Evolutionary conservation across 2,329 filamentous ascomycete genomes (phyloP).

Genomic region (Pyrenochaeta sp.): DNA sequence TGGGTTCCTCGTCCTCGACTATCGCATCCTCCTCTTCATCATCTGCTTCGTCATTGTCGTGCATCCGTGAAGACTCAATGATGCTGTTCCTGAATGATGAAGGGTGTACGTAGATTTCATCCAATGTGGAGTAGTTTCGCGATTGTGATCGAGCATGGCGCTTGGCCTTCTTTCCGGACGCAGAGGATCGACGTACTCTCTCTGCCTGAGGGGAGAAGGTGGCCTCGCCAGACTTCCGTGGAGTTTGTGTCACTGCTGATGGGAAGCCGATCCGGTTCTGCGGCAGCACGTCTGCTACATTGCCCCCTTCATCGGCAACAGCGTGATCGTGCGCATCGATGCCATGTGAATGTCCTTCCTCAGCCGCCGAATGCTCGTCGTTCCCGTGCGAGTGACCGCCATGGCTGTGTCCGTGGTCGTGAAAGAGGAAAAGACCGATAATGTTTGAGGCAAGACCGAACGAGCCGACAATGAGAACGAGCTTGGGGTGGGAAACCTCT

Average conservation of each 20-base stretch:
- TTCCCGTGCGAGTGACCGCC: slow-evolving; percentile 63
- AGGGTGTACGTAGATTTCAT: slow-evolving; percentile 83
- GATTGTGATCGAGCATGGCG: slow-evolving; percentile 69
- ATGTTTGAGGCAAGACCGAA: slow-evolving; percentile 89
- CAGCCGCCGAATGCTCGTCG: slow-evolving; percentile 56
- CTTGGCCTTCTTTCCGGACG: slow-evolving; percentile 52
- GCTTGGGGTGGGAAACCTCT: slow-evolving; percentile 80
- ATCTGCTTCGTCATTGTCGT: slow-evolving; percentile 62
- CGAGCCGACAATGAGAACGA: slow-evolving; percentile 90
- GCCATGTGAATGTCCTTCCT: slow-evolving; percentile 60
- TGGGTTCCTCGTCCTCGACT: slow-evolving; percentile 51
- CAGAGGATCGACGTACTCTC: slow-evolving; percentile 31
- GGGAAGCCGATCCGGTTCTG: slow-evolving; percentile 66
- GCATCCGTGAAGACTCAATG: slow-evolving; percentile 77
- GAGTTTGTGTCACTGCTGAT: slow-evolving; percentile 32
- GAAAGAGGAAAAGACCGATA: slow-evolving; percentile 86
- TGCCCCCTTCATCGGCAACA: slow-evolving; percentile 66
- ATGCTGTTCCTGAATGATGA: slow-evolving; percentile 92
- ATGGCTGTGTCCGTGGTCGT: slow-evolving; percentile 89
- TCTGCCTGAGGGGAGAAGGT: slow-evolving; percentile 20
- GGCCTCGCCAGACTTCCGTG: slow-evolving; percentile 26
- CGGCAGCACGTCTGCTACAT: slow-evolving; percentile 69
- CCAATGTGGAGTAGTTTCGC: slow-evolving; percentile 64
- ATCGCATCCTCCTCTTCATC: slow-evolving; percentile 63
- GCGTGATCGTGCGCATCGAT: slow-evolving; percentile 56